Evolutionary conservation across 805 yeast species (phyloP).

Genomic region (Candida coquimbonensis): DNA sequence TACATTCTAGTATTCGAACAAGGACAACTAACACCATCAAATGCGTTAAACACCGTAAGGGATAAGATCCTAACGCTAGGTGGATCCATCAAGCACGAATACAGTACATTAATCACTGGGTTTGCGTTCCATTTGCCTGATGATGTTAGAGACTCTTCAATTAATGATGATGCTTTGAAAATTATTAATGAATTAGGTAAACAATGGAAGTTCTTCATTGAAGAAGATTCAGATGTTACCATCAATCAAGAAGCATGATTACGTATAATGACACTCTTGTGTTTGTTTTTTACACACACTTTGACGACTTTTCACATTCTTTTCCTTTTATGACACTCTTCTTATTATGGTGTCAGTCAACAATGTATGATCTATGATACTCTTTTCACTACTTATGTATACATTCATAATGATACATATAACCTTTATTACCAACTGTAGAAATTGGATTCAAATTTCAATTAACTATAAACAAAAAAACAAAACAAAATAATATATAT

Average conservation of each 20-base stretch:
- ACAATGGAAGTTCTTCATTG: slow-evolving; percentile 36
- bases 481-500: too few species aligned
- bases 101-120: slow-evolving; percentile 39
- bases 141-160: slow-evolving; percentile 9
- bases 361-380: too few species aligned
- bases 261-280: neutral
- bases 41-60: slow-evolving; percentile 27
- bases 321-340: neutral
- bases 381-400: too few species aligned
- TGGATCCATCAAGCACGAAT: slow-evolving; percentile 41
- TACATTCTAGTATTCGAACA: slow-evolving; percentile 23
- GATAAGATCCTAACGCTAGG: slow-evolving; percentile 31
- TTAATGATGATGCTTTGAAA: slow-evolving; percentile 18
- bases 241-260: slow-evolving; percentile 18
- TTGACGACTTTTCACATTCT: neutral
- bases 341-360: too few species aligned
- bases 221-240: slow-evolving; percentile 34
- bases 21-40: slow-evolving; percentile 22
- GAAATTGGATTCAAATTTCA: too few species aligned
- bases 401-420: too few species aligned
- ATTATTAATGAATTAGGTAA: slow-evolving; percentile 7
- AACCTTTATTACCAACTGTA: too few species aligned
- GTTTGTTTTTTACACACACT: neutral
- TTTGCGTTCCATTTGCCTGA: slow-evolving; percentile 36
- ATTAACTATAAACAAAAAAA: too few species aligned